These are phyloP conservation scores for Tardiomyces depauwii DNA, from an alignment of 1,139 yeast species.

Conservation along the genomic window DNA sequence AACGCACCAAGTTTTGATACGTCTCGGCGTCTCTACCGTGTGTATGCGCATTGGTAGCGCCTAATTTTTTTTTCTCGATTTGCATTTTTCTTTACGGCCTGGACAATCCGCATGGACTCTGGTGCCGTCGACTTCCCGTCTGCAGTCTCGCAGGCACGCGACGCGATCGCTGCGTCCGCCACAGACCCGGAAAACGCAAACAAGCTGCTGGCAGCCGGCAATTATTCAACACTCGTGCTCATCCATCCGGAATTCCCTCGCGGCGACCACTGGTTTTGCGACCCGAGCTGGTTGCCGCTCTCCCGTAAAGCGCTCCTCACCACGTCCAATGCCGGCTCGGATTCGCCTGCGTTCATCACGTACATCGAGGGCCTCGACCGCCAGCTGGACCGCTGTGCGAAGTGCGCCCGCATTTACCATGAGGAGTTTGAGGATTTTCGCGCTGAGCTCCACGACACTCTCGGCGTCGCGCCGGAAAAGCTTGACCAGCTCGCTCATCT, in stretches of 20 bases:
- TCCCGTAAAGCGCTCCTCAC: constrained; percentile 7
- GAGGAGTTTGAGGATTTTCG: constrained; percentile 5
- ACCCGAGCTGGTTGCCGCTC: constrained; percentile 9
- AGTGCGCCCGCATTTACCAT: constrained; percentile 10
- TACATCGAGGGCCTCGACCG: not conserved
- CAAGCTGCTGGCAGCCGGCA: not conserved
- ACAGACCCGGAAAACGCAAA: not conserved
- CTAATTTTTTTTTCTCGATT: too few relatives aligned
- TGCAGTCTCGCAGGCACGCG: not conserved
- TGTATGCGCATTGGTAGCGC: too few relatives aligned
- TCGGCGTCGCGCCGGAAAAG: not conserved
- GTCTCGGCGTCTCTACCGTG: too few relatives aligned
- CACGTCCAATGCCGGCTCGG: not conserved
- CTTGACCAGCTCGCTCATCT: not conserved
- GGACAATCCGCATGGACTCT: too few relatives aligned
- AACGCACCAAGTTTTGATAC: too few relatives aligned
- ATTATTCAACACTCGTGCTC: not conserved
- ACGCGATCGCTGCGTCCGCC: not conserved
- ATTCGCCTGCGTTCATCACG: not conserved
- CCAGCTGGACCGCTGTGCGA: constrained; percentile 4
- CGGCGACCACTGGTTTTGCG: constrained; percentile 13
- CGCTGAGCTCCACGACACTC: not conserved
- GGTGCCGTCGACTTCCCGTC: not conserved
- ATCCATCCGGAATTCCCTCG: not conserved
- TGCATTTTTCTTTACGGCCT: too few relatives aligned